Evolutionary conservation across 768 basidiomycete species (phyloP), one percentile per base, ranked within the genome.

Genomic region (Clathrus columnatus): DNA sequence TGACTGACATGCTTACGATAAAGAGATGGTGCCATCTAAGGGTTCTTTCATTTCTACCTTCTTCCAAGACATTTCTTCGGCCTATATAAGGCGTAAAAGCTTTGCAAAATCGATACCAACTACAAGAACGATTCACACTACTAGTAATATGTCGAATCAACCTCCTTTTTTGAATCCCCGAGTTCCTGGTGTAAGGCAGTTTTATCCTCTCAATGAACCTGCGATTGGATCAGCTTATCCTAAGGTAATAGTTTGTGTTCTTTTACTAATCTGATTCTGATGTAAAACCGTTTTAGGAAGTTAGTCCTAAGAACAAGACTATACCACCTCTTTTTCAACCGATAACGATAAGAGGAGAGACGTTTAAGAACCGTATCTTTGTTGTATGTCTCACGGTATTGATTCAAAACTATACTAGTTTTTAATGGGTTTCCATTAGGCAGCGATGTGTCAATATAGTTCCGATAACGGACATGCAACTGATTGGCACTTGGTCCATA

Each of bases 371-470:
- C 67, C 72, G 87, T 51, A 79, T 86, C 41, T 87, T 79, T 60
- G 84, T 82, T 51, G 84, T 82, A 62, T 32, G 75, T 67, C 24
- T 26, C 20, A 16, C 29, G 28, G 6, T 45, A 2, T 11, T 10
- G 10, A 5, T 6, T 20, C 49, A 8, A 27, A 10, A 27, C 1
- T 46, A 7, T 18, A 50, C 17, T n/a, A 48, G 46, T 56, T 18
- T 44, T 16, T 45, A 24, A 23, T 51, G 42, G 50, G 11, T 5
- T 51, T 26, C 50, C 44, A 47, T 7, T 58, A 83, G 83, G 71
- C 85, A 10, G 86, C 85, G 1, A 90, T 91, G 88, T 91, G 89
- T 66, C 83, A 85, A 67, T 92, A 91, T 69, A 85, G 83, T 56
- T 74, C 82, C 7, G 78, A 85, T 45, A 70, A 83, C 50, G 89